Conservation (phyloP, 2,329 filamentous ascomycete genomes). For the Ophiostoma sp. region DNA sequence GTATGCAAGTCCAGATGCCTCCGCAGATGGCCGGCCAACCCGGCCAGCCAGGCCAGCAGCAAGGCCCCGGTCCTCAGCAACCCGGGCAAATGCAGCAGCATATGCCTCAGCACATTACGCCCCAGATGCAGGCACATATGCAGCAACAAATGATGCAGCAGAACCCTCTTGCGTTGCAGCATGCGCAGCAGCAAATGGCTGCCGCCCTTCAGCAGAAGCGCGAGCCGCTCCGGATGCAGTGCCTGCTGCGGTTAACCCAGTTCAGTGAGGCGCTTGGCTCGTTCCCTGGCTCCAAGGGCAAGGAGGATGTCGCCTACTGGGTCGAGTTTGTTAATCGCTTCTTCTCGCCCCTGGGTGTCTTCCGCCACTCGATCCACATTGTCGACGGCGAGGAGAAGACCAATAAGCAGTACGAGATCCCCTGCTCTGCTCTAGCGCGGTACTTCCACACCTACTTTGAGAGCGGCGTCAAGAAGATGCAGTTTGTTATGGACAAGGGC, state of each 20-base stretch:
- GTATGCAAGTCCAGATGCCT: conserved; percentile 35
- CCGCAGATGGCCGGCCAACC: conserved; percentile 37
- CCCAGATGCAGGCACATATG: conserved; percentile 40
- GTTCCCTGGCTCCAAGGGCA: conserved; percentile 57
- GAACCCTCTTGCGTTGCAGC: conserved; percentile 33
- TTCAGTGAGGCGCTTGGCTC: conserved; percentile 64
- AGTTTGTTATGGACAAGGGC: conserved; percentile 76
- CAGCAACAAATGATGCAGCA: conserved; percentile 48
- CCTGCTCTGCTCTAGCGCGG: conserved; percentile 75
- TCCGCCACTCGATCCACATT: conserved; percentile 69
- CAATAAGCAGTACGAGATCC: conserved; percentile 84
- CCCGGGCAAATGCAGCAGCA: conserved; percentile 25
- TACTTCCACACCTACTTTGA: conserved; percentile 90
- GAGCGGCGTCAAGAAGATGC: conserved; percentile 81
- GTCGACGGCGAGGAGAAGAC: conserved; percentile 55
- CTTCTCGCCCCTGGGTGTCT: conserved; percentile 75
- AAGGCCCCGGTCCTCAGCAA: conserved; percentile 32
- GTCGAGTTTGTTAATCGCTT: conserved; percentile 75
- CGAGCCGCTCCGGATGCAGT: conserved; percentile 57
- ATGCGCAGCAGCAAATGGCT: conserved; percentile 39
- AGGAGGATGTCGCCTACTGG: conserved; percentile 76
- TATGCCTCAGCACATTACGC: conserved; percentile 44
- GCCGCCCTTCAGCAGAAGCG: conserved; percentile 51
- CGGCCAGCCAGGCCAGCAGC: conserved; percentile 38
- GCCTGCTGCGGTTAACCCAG: conserved; percentile 59